phyloP scores from a whole-genome alignment of 352 stramenopile genomes.

The Labyrinthula sp. region DNA sequence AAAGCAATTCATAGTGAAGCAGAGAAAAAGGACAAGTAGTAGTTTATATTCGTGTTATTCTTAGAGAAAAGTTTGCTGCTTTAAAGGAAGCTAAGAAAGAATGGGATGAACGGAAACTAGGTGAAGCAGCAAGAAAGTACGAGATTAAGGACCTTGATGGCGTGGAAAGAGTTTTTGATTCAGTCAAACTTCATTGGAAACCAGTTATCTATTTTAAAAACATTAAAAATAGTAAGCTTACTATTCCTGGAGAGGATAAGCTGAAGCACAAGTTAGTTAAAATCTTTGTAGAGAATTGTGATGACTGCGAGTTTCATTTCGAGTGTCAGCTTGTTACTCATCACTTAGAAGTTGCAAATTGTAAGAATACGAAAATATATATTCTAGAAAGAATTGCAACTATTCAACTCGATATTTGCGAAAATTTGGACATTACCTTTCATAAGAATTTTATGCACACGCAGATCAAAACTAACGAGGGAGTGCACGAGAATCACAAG shows the following conservation, averaged over 20 bases:
- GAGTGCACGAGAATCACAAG: too few relatives aligned
- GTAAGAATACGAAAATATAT: constrained; percentile 9
- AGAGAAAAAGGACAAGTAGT: constrained; percentile 22
- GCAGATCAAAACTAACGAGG: too few relatives aligned
- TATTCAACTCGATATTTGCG: constrained; percentile 47
- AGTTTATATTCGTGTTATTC: background rate
- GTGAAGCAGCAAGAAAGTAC: constrained; percentile 7
- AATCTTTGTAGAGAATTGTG: constrained; percentile 32
- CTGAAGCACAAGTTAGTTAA: constrained; percentile 26
- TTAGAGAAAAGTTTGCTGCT: constrained; percentile 19
- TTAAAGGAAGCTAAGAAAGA: constrained; percentile 24
- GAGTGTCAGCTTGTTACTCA: constrained; percentile 22
- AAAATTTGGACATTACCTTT: constrained; percentile 35
- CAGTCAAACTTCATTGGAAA: constrained; percentile 20
- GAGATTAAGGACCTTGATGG: too few relatives aligned
- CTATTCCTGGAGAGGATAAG: background rate
- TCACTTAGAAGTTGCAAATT: constrained; percentile 30
- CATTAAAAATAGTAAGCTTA: constrained; percentile 14
- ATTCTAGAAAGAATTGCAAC: constrained; percentile 38
- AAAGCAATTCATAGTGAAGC: constrained; percentile 28
- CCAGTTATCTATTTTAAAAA: constrained; percentile 23
- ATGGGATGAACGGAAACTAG: constrained; percentile 28
- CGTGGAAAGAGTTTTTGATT: constrained; percentile 24
- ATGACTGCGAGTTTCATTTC: constrained; percentile 11
- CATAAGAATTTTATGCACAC: constrained; percentile 35